Conservation (phyloP, 495 filamentous ascomycete genomes). For the Aspergillus incahuasiensis region DNA sequence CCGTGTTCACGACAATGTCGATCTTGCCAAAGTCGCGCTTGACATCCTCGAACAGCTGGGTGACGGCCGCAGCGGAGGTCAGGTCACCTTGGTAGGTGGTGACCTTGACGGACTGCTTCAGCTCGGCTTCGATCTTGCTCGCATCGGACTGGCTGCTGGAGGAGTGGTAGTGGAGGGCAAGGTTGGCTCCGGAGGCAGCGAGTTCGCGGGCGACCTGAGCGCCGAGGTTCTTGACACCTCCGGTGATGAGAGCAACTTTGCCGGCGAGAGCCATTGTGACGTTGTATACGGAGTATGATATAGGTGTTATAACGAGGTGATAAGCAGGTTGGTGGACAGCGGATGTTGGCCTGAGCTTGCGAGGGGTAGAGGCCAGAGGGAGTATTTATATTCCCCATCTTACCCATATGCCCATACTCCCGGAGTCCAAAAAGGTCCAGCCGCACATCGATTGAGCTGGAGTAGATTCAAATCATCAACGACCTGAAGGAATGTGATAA, state of each 20-base stretch:
- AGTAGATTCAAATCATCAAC: neutral
- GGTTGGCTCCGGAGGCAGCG: slow-evolving; percentile 23
- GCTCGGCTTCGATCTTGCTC: slow-evolving; percentile 20
- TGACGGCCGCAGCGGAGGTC: slow-evolving; percentile 27
- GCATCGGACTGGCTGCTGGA: slow-evolving; percentile 23
- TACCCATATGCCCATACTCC: too few species aligned
- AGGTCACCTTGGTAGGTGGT: slow-evolving; percentile 30
- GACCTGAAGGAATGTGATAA: slow-evolving; percentile 2
- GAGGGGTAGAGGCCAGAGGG: neutral
- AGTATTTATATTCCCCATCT: neutral
- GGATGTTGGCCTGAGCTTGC: neutral
- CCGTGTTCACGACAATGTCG: slow-evolving; percentile 52
- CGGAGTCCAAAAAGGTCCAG: too few species aligned
- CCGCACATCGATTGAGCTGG: neutral
- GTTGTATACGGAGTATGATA: neutral
- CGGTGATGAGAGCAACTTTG: slow-evolving; percentile 46
- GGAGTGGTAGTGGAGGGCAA: slow-evolving; percentile 34
- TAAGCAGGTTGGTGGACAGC: too few species aligned
- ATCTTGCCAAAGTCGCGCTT: slow-evolving; percentile 35
- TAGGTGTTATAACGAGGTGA: neutral
- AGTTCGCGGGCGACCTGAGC: slow-evolving; percentile 27
- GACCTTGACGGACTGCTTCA: slow-evolving; percentile 27
- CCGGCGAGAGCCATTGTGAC: slow-evolving; percentile 33
- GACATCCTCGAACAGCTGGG: slow-evolving; percentile 27
- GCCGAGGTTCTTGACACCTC: slow-evolving; percentile 37